These are phyloP conservation scores for Azolla pinnata DNA, from an alignment of 75 land plant species.

Conservation along the genomic window DNA sequence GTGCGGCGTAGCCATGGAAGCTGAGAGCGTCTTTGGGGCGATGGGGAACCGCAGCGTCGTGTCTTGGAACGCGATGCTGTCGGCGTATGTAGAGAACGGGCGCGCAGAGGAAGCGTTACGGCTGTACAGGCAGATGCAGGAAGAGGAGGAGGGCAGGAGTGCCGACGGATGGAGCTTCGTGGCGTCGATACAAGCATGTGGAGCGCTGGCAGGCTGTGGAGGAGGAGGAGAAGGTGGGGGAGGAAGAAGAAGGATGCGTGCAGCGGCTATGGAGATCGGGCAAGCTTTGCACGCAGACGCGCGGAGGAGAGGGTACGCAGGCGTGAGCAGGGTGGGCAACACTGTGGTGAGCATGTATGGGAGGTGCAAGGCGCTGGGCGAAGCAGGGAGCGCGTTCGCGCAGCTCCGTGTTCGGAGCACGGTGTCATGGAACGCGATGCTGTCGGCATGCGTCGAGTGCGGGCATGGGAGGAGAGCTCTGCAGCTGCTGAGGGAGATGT, in stretches of 20 bases:
- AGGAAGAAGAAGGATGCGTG: too few species aligned
- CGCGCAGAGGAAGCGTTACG: too few species aligned
- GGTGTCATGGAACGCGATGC: slow-evolving; percentile 21
- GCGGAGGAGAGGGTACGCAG: slow-evolving; percentile 4
- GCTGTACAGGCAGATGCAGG: too few species aligned
- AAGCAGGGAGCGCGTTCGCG: slow-evolving; percentile 16
- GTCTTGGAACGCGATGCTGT: too few species aligned
- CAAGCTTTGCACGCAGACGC: slow-evolving; percentile 12
- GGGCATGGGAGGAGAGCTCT: slow-evolving; percentile 22
- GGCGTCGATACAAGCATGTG: too few species aligned
- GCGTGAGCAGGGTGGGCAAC: slow-evolving; percentile 11
- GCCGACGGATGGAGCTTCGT: too few species aligned
- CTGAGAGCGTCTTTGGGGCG: slow-evolving; percentile 11
- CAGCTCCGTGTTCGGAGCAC: not conserved
- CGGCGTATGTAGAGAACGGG: too few species aligned
- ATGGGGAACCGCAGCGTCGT: too few species aligned
- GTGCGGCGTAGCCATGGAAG: slow-evolving; percentile 10
- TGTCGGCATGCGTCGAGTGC: slow-evolving; percentile 18
- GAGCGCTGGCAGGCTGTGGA: too few species aligned
- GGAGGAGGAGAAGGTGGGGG: too few species aligned
- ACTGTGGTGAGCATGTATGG: slow-evolving; percentile 24
- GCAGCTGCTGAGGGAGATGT: slow-evolving; percentile 28
- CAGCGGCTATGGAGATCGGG: not conserved
- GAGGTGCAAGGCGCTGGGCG: slow-evolving; percentile 14
- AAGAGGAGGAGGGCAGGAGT: too few species aligned